Conservation (phyloP, 1,284 basidiomycete species). For the Athelia sp. region DNA sequence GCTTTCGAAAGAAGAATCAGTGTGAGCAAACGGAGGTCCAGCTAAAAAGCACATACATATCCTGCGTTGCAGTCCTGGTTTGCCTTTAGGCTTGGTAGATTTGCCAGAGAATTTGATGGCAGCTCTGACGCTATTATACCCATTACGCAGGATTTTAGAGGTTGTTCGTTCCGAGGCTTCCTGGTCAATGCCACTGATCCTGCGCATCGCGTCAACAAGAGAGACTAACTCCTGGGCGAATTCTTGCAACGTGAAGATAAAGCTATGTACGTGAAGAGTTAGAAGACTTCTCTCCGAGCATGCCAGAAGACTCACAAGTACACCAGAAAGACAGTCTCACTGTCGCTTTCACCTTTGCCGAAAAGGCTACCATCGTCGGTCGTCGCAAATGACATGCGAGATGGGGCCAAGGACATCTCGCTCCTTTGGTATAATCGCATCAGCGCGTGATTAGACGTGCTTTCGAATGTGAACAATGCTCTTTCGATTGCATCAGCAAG, state of each 20-base stretch:
- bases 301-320: conserved; percentile 68
- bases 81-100: conserved; percentile 6
- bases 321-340: conserved; percentile 76
- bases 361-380: conserved; percentile 31
- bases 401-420: conserved; percentile 32
- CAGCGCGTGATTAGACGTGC: conserved; percentile 78
- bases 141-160: conserved; percentile 26
- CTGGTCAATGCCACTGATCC: conserved; percentile 63
- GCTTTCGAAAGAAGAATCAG: conserved; percentile 32
- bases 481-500: conserved; percentile 64
- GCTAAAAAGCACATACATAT: conserved; percentile 35
- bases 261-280: conserved; percentile 40
- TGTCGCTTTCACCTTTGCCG: conserved; percentile 35
- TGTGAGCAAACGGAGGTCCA: neutral
- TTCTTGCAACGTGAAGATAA: conserved; percentile 91
- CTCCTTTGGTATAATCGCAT: conserved; percentile 68
- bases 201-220: conserved; percentile 77
- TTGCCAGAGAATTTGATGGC: conserved; percentile 2
- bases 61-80: conserved; percentile 14
- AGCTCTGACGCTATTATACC: conserved; percentile 10
- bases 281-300: neutral
- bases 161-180: conserved; percentile 37
- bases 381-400: conserved; percentile 26
- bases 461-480: conserved; percentile 72
- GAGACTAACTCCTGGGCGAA: conserved; percentile 80